phyloP scores from a whole-genome alignment of 257 asterid genomes.

The Ehretia macrophylla region DNA sequence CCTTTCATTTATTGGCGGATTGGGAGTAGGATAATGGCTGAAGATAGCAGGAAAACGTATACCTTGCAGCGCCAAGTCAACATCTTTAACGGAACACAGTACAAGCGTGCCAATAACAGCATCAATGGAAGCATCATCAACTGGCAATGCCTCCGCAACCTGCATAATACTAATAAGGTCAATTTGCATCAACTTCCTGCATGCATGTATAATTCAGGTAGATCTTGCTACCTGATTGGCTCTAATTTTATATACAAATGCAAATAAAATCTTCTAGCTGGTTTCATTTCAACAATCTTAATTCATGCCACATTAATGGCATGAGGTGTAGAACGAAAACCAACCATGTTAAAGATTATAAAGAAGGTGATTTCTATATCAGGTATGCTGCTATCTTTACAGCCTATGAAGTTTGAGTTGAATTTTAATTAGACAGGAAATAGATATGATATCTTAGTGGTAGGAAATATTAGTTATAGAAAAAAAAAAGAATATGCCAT shows the following conservation, averaged over 20 bases:
- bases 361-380: no score
- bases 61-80: constrained; percentile 69
- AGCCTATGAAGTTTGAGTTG: no score
- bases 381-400: no score
- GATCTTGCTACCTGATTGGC: neutral
- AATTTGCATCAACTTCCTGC: neutral
- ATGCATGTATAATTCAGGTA: neutral
- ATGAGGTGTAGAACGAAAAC: no score
- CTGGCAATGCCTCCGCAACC: constrained; percentile 89
- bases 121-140: constrained; percentile 76
- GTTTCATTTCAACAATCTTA: no score
- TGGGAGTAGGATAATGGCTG: neutral
- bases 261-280: neutral
- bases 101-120: constrained; percentile 90
- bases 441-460: no score
- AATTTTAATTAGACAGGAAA: no score
- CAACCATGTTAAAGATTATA: no score
- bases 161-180: constrained; percentile 18
- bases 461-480: no score
- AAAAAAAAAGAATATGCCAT: no score
- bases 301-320: no score
- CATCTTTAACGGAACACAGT: constrained; percentile 81
- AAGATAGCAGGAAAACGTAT: neutral
- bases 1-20: no score
- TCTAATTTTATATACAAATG: neutral